A percentile compares a stretch with the other conserved stretches of the same genome.
These are phyloP conservation scores for Kwoniella bestiolae DNA, from an alignment of 768 basidiomycete species.

Conservation along the genomic window DNA sequence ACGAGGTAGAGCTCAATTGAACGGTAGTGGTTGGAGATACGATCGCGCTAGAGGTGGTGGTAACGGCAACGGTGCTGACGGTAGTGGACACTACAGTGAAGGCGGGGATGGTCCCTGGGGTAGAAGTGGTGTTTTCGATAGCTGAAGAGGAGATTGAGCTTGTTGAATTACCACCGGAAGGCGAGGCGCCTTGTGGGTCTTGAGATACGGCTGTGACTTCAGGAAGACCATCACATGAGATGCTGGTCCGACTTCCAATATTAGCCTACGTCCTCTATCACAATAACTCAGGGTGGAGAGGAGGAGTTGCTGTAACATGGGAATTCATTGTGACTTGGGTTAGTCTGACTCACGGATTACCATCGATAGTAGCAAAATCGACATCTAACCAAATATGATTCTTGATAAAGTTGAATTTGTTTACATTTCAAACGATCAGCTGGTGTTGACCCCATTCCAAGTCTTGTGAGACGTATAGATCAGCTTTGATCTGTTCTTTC, in stretches of 20 bases:
- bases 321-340: background rate
- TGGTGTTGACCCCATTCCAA: slow-evolving; percentile 19
- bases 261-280: background rate
- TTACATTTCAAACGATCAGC: slow-evolving; percentile 17
- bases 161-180: background rate
- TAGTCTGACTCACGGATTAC: slow-evolving; percentile 10
- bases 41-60: background rate
- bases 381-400: slow-evolving; percentile 19
- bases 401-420: slow-evolving; percentile 7
- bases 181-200: background rate
- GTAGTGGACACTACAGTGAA: slow-evolving; percentile 1
- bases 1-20: background rate
- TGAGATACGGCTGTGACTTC: background rate
- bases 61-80: background rate
- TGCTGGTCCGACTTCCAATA: background rate
- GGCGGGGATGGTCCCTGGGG: background rate
- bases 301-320: no score
- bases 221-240: slow-evolving; percentile 9
- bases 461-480: slow-evolving; percentile 10
- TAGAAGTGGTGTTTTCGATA: background rate
- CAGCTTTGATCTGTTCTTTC: slow-evolving; percentile 12
- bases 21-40: background rate
- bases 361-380: slow-evolving; percentile 13
- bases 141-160: background rate
- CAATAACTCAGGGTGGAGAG: no score